These are phyloP conservation scores for Wickerhamomyces chambardii DNA, from an alignment of 805 yeast species.

Conservation along the genomic window DNA sequence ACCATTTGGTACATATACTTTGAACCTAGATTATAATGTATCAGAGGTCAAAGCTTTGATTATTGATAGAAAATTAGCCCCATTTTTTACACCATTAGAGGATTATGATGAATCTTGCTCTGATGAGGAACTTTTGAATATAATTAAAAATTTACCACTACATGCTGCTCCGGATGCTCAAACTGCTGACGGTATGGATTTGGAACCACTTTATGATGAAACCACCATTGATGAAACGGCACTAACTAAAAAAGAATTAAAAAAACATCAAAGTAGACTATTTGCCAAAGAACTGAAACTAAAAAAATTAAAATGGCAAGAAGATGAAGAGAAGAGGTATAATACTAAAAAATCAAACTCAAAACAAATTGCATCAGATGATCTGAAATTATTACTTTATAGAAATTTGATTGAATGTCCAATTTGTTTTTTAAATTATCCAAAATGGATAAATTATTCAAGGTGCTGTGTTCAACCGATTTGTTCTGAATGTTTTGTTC, in stretches of 20 bases:
- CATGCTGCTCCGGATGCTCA: slow-evolving; percentile 40
- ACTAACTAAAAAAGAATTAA: slow-evolving; percentile 32
- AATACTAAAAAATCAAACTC: slow-evolving; percentile 23
- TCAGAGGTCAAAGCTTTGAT: slow-evolving; percentile 66
- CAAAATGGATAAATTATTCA: slow-evolving; percentile 66
- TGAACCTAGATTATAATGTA: slow-evolving; percentile 64
- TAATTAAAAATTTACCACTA: slow-evolving; percentile 40
- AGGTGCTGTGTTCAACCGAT: slow-evolving; percentile 91
- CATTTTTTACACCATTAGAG: slow-evolving; percentile 84
- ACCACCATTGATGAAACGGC: slow-evolving; percentile 36
- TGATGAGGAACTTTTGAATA: slow-evolving; percentile 52
- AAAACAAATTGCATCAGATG: slow-evolving; percentile 27
- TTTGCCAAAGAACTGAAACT: slow-evolving; percentile 29
- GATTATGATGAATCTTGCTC: slow-evolving; percentile 70
- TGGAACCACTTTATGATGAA: slow-evolving; percentile 52
- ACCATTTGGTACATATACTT: slow-evolving; percentile 81
- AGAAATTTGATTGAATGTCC: slow-evolving; percentile 79
- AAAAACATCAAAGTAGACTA: slow-evolving; percentile 26
- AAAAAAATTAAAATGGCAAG: slow-evolving; percentile 27
- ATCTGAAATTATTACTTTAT: slow-evolving; percentile 52
- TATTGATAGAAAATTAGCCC: slow-evolving; percentile 66
- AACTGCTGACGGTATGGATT: slow-evolving; percentile 30
- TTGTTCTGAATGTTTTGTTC: slow-evolving; percentile 95
- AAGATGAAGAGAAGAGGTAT: slow-evolving; percentile 23
- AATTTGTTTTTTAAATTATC: slow-evolving; percentile 84